Evolutionary conservation across 1,139 yeast genomes (phyloP).

Genomic region (Chernovozyma aurita): DNA sequence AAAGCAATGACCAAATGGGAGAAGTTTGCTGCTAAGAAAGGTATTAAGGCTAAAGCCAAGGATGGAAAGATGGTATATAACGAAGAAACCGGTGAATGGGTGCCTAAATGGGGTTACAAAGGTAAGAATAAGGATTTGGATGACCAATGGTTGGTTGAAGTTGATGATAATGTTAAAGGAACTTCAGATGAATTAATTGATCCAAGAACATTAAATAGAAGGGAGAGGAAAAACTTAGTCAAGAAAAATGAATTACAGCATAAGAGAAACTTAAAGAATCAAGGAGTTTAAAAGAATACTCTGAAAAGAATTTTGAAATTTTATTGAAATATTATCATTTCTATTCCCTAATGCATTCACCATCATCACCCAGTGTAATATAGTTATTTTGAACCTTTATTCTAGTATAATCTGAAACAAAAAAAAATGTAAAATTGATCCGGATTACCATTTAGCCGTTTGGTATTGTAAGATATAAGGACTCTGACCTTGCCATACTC

Average conservation of each 20-base stretch:
- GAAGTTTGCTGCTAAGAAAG: constrained; percentile 91
- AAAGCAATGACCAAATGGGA: constrained; percentile 97
- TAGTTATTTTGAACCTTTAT: too few relatives aligned
- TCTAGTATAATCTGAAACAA: too few relatives aligned
- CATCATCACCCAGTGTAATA: too few relatives aligned
- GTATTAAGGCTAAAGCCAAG: constrained; percentile 85
- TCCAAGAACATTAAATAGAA: constrained; percentile 77
- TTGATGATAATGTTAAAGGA: constrained; percentile 67
- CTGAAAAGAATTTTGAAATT: too few relatives aligned
- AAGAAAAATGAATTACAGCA: constrained; percentile 87
- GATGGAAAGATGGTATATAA: constrained; percentile 89
- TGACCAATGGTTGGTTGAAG: constrained; percentile 94
- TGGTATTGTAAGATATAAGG: too few relatives aligned
- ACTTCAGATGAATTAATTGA: constrained; percentile 73
- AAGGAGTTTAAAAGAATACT: constrained; percentile 12
- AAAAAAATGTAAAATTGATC: too few relatives aligned
- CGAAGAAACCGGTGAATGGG: constrained; percentile 92
- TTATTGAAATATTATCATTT: too few relatives aligned
- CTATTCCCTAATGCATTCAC: too few relatives aligned
- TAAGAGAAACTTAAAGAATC: constrained; percentile 64
- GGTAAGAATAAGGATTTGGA: constrained; percentile 88
- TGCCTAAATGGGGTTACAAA: constrained; percentile 96
- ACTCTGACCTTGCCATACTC: too few relatives aligned
- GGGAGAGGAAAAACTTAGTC: constrained; percentile 78
- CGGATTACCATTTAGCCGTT: too few relatives aligned